Evolutionary conservation across 805 yeast genomes (phyloP).

Genomic region (Sugiyamaella smithiae): DNA sequence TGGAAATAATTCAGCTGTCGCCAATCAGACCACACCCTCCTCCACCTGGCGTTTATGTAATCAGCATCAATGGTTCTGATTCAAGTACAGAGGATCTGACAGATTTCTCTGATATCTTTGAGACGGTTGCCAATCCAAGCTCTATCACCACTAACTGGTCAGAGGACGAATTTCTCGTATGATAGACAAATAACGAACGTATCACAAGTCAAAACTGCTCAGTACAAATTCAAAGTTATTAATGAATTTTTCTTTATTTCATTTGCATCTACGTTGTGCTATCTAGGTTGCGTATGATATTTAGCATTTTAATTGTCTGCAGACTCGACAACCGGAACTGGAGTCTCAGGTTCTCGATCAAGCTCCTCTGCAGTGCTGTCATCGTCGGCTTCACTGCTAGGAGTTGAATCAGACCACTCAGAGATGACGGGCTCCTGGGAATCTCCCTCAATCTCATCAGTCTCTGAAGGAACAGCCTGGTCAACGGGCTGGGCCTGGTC

Average conservation of each 20-base stretch:
- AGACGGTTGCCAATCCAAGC: neutral
- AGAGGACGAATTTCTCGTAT: neutral
- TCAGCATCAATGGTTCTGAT: too few relatives aligned
- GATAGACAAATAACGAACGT: too few relatives aligned
- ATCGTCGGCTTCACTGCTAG: conserved; percentile 10
- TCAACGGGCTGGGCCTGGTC: conserved; percentile 15
- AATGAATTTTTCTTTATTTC: too few relatives aligned
- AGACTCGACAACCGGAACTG: neutral
- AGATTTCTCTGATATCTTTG: neutral
- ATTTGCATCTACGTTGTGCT: too few relatives aligned
- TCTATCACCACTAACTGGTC: neutral
- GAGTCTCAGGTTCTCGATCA: conserved; percentile 8
- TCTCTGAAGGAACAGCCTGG: conserved; percentile 16
- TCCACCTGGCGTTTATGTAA: neutral
- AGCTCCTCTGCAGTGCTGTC: neutral
- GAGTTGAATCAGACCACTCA: conserved; percentile 6
- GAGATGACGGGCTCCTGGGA: conserved; percentile 8
- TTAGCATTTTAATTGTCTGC: neutral
- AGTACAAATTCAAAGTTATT: too few relatives aligned
- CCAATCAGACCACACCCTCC: neutral
- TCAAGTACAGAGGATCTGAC: too few relatives aligned
- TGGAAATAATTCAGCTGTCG: neutral
- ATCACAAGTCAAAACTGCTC: too few relatives aligned
- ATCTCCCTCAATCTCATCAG: conserved; percentile 8
- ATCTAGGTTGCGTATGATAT: neutral